Evolutionary conservation across 2,329 filamentous ascomycete genomes (phyloP), one percentile per base, ranked within the genome.

Genomic region (Monilinia aucupariae): DNA sequence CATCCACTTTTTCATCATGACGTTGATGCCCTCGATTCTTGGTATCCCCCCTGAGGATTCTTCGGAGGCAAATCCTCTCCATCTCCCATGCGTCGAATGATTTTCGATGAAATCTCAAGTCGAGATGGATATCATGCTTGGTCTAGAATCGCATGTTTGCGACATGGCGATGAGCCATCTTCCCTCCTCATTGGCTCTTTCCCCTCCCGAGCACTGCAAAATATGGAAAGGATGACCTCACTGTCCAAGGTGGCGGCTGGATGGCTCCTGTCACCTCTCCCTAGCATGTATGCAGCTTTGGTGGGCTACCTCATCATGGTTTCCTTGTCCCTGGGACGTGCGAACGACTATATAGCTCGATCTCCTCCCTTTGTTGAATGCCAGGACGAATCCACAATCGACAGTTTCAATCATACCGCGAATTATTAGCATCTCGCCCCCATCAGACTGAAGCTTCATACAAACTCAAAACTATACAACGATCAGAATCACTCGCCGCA

Each of bases 1-100:
- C 41, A 17, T 34, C 53, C 53, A 56, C 39, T 30, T 34, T 56
- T 55, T 56, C 22, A 45, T 47, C 41, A 56, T 47, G 39, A 56
- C 53, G 39, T 56, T 39, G 41, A 45, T 45, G n/a, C n/a, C 17
- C 5, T 45, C 39, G 12, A 56, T 56, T 45, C n/a, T 30, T 6
- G 27, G 6, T 30, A n/a, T n/a, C n/a, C n/a, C 6, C 27, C 27
- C 6, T 20, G 34, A 17, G 5, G 1, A 13, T 17, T 22, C 9
- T 56, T 56, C 53, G 27, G 53, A 32, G 39, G 3, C 27, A 30
- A 30, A 30, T 6, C 27, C 27, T 22, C 45, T 22, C 2, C 22
- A 17, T 25, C 32, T 17, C 27, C 53, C 30, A 45, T 22, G n/a
- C 39, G 4, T 32, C 27, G 17, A 10, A 32, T 55, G 25, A 43